Evolutionary conservation across 352 stramenopile species (phyloP).

Genomic region (Globisporangium radiosum): DNA sequence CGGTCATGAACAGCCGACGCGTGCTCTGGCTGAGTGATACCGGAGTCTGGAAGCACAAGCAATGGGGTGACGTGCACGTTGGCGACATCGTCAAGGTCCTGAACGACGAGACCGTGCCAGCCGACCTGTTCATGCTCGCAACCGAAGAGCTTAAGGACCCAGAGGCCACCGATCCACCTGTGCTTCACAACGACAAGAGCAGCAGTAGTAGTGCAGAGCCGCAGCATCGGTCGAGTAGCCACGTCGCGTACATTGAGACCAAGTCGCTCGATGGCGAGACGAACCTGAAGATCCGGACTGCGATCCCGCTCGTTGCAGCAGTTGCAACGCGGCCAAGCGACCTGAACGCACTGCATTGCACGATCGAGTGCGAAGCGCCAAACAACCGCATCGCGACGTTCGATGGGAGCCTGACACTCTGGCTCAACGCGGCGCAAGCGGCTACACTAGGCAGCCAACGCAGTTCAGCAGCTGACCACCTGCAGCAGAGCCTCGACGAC

Average conservation of each 20-base stretch:
- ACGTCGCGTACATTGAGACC: constrained; percentile 78
- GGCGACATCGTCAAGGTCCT: constrained; percentile 77
- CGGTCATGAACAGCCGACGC: constrained; percentile 57
- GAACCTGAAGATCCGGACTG: constrained; percentile 78
- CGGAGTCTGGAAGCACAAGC: constrained; percentile 38
- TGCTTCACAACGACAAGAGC: not conserved
- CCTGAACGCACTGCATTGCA: constrained; percentile 41
- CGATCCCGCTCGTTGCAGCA: constrained; percentile 43
- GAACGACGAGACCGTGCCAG: constrained; percentile 56
- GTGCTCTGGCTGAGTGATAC: constrained; percentile 39
- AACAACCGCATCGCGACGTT: constrained; percentile 86
- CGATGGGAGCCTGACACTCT: constrained; percentile 57
- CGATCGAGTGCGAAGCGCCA: constrained; percentile 67
- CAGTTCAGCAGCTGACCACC: constrained; percentile 7
- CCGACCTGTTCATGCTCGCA: constrained; percentile 65
- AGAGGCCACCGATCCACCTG: constrained; percentile 18
- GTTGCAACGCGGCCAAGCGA: constrained; percentile 21
- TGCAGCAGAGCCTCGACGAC: constrained; percentile 22
- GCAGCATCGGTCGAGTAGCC: constrained; percentile 14
- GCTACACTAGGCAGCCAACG: constrained; percentile 10
- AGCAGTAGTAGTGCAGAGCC: constrained; percentile 9
- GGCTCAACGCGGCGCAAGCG: constrained; percentile 29
- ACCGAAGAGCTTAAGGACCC: constrained; percentile 45
- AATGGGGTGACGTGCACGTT: constrained; percentile 69
- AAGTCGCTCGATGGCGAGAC: constrained; percentile 83